Base-by-base conservation (phyloP, 352 stramenopile genomes). In the Bremia lactucae region DNA sequence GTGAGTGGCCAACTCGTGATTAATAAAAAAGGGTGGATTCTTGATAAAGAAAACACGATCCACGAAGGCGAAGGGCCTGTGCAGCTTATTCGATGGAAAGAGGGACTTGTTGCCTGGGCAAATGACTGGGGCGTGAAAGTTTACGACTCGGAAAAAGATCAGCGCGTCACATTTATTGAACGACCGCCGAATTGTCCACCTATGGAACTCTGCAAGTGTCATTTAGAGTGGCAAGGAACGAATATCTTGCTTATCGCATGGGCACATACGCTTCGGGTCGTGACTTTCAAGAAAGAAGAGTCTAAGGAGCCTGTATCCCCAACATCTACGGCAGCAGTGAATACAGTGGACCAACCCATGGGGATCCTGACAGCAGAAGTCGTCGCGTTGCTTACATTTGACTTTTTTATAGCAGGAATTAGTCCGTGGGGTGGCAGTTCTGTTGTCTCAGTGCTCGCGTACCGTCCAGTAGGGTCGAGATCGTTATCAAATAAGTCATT, bases 101-200 rank as follows among this genome's bases (percentile, higher is more conserved):
- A 82, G 3, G 68, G 76, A 2, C 64, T 91, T 6, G 62, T 91
- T 1, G 79, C 79, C 6, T 91, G 79, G 79, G 79, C 75, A 1
- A 91, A 91, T 41, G 79, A 91, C 47, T 91, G 75, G 75, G 79
- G 79, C 31, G 75, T 91, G 14, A 91, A 91, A 43, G 75, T 91
- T 1, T 91, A 91, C 39, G 74, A 91, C 44, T 59, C 74, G 1
- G 67, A 81, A 7, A 68, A 65, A 18, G 79, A 88, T 36, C 68
- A 80, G 40, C 75, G 75, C 23, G 67, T 91, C 33, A 91, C 79
- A 49, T 91, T 84, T 50, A 74, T 91, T 43, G 79, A 91, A 42
- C 69, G 76, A 1, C 79, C 79, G 6, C 67, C 69, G 2, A 82
- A 79, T 36, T 91, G 79, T 39, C 79, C 79, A 3, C 79, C 79